Conservation (phyloP, 2,329 filamentous ascomycete genomes). For the Ophiostoma ips region DNA sequence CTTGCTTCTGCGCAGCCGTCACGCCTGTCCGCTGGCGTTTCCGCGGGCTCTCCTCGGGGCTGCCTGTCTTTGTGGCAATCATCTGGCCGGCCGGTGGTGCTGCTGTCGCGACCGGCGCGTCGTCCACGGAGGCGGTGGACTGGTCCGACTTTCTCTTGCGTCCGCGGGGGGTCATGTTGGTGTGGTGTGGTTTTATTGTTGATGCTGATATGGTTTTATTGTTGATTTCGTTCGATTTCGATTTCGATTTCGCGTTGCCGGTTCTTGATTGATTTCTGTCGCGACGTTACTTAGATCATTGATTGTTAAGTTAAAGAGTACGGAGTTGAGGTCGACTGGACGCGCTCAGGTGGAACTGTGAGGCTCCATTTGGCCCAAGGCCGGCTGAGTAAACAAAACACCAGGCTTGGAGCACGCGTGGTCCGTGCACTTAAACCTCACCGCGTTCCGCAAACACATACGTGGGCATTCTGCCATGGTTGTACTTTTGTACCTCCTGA, state of each 20-base stretch:
- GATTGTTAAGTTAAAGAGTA: too few relatives aligned
- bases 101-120: constrained; percentile 12
- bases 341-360: too few relatives aligned
- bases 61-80: constrained; percentile 22
- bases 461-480: constrained; percentile 4
- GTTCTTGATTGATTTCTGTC: too few relatives aligned
- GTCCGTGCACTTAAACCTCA: constrained; percentile 10
- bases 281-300: too few relatives aligned
- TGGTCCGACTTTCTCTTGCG: constrained; percentile 31
- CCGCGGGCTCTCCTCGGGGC: constrained; percentile 40
- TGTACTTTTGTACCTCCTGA: background rate
- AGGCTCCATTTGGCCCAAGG: too few relatives aligned
- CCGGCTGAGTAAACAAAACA: constrained; percentile 12
- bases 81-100: constrained; percentile 13
- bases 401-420: constrained; percentile 3
- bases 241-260: too few relatives aligned
- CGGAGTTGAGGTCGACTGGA: too few relatives aligned
- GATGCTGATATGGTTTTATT: background rate
- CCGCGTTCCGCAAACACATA: constrained; percentile 9
- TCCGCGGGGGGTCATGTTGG: constrained; percentile 31
- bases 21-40: constrained; percentile 49
- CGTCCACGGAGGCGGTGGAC: constrained; percentile 18
- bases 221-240: background rate
- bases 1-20: constrained; percentile 63
- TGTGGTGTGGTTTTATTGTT: background rate